A percentile compares a stretch with the other conserved stretches of the same genome.
These are phyloP conservation scores for Neonectria ditissima DNA, from an alignment of 2,329 filamentous ascomycete species.

Conservation along the genomic window DNA sequence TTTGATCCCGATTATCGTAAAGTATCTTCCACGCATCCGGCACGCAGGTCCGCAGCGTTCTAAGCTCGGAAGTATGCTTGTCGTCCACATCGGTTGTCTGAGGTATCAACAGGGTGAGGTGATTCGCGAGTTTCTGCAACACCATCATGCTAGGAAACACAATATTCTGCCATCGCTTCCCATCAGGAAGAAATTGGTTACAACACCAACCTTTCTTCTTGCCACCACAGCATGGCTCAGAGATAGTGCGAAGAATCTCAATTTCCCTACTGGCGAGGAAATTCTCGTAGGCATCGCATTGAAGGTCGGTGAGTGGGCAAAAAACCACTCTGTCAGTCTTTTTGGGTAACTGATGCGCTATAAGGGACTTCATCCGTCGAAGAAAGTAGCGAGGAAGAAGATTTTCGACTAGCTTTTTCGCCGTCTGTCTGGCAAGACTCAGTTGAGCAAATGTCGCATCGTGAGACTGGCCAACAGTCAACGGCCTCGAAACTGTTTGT, in stretches of 20 bases:
- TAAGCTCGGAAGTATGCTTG: slow-evolving; percentile 82
- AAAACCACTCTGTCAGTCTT: slow-evolving; percentile 97
- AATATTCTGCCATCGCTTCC: slow-evolving; percentile 76
- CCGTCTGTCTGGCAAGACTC: slow-evolving; percentile 82
- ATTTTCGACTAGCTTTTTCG: slow-evolving; percentile 86
- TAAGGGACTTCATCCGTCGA: slow-evolving; percentile 91
- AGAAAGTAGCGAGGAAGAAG: slow-evolving; percentile 91
- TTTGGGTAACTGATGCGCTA: slow-evolving; percentile 91
- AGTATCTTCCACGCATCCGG: slow-evolving; percentile 81
- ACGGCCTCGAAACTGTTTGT: slow-evolving; percentile 78
- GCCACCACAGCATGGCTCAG: slow-evolving; percentile 74
- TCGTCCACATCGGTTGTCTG: slow-evolving; percentile 70
- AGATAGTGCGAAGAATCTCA: slow-evolving; percentile 73
- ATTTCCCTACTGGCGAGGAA: slow-evolving; percentile 79
- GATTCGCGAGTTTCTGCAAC: slow-evolving; percentile 90
- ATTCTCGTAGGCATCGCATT: slow-evolving; percentile 84
- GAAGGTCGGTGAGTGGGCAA: slow-evolving; percentile 86
- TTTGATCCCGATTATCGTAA: slow-evolving; percentile 80
- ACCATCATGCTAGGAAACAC: slow-evolving; percentile 88
- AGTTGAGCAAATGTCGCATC: slow-evolving; percentile 88
- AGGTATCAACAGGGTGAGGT: slow-evolving; percentile 89
- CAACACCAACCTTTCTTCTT: slow-evolving; percentile 85
- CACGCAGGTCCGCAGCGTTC: slow-evolving; percentile 78
- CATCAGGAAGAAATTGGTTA: slow-evolving; percentile 67
- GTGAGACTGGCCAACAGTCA: slow-evolving; percentile 91